Percentiles rank a stretch among this genome's conserved stretches.
Conservation (phyloP, 768 basidiomycete genomes). For the Calocera viscosa region DNA sequence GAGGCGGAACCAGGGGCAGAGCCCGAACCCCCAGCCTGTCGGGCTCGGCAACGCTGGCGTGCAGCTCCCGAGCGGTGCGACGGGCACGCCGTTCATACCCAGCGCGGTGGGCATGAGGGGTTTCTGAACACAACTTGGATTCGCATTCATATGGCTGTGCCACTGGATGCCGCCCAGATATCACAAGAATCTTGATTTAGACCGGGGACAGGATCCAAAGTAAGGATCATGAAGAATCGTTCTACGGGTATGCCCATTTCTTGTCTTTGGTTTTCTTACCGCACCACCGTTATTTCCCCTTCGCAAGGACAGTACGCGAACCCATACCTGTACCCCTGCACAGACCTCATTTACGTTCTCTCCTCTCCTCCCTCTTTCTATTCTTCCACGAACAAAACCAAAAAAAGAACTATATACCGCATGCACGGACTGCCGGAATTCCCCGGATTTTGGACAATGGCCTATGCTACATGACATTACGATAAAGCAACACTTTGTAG, state of each 20-base stretch:
- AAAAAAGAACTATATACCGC: neutral
- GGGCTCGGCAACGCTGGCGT: neutral
- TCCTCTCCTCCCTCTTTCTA: neutral
- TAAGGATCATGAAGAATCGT: neutral
- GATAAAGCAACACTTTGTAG: neutral
- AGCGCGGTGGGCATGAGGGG: constrained; percentile 4
- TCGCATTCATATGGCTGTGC: neutral
- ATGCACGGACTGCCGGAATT: neutral
- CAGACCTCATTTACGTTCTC: neutral
- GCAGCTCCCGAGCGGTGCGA: constrained; percentile 1
- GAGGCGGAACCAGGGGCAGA: neutral
- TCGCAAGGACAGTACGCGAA: constrained; percentile 8
- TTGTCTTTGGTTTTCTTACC: neutral
- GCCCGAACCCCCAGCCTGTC: neutral
- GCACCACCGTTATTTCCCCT: neutral
- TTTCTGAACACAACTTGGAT: neutral
- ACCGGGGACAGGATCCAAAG: neutral
- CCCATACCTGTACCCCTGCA: constrained; percentile 7
- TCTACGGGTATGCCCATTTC: neutral
- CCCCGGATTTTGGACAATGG: neutral
- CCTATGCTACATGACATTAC: neutral
- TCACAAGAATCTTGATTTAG: neutral
- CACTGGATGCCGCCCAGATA: neutral
- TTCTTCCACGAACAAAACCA: neutral
- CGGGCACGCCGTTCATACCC: neutral